Evolutionary conservation across 345 rosid species (phyloP).

Genomic region (Ceriops decandra): DNA sequence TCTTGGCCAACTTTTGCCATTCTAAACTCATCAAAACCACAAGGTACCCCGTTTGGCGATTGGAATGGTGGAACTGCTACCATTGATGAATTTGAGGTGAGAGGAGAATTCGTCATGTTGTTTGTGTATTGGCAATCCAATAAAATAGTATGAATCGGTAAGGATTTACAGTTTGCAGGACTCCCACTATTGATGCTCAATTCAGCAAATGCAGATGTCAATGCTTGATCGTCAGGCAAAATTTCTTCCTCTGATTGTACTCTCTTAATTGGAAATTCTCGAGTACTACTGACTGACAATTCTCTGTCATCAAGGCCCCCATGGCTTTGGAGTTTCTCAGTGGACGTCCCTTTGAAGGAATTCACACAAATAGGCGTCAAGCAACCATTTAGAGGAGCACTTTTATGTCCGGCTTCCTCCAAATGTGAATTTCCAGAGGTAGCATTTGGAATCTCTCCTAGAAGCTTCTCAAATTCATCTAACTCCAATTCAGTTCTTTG

Average conservation of each 20-base stretch:
- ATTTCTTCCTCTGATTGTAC: constrained; percentile 32
- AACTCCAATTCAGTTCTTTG: constrained; percentile 47
- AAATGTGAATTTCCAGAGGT: constrained; percentile 51
- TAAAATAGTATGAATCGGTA: constrained; percentile 21
- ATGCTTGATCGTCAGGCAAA: constrained; percentile 52
- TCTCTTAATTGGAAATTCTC: constrained; percentile 28
- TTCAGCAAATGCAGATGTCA: constrained; percentile 52
- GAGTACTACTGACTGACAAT: constrained; percentile 19
- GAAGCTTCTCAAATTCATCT: constrained; percentile 80
- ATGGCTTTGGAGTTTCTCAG: constrained; percentile 29
- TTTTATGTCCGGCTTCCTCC: constrained; percentile 36
- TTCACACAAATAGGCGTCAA: constrained; percentile 32
- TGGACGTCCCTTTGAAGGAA: constrained; percentile 36
- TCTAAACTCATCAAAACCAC: constrained; percentile 36
- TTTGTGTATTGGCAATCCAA: constrained; percentile 28
- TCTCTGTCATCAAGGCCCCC: constrained; percentile 29
- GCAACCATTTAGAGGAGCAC: constrained; percentile 22
- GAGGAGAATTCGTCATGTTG: constrained; percentile 25
- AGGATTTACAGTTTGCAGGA: constrained; percentile 25
- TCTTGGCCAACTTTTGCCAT: constrained; percentile 32
- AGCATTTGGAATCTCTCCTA: constrained; percentile 75
- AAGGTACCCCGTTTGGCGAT: constrained; percentile 29
- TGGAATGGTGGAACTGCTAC: constrained; percentile 36
- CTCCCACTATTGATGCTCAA: constrained; percentile 33
- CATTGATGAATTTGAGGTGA: constrained; percentile 24